Conservation (phyloP, 140 eudicot species). For the Anethum foeniculum region DNA sequence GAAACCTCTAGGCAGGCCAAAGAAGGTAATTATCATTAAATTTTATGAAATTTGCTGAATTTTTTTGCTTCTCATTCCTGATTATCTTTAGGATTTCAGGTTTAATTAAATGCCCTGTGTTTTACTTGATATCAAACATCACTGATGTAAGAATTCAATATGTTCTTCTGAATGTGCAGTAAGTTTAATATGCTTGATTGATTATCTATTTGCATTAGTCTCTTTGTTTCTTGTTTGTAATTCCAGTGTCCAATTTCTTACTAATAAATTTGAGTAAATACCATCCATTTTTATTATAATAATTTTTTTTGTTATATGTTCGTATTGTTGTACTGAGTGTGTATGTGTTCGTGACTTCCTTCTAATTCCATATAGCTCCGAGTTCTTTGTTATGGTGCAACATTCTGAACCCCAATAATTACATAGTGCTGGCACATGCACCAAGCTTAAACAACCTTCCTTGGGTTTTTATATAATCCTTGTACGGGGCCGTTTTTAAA, state of each 20-base stretch:
- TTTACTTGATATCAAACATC: neutral
- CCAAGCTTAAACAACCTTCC: no score
- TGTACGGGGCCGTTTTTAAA: no score
- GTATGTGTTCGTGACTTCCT: neutral
- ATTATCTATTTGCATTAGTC: neutral
- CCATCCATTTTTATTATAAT: neutral
- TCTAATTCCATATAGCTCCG: no score
- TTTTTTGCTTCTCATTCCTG: neutral
- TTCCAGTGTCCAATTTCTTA: neutral
- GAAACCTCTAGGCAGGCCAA: constrained; percentile 25
- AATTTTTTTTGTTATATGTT: neutral
- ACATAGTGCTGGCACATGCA: no score
- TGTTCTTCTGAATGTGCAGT: neutral
- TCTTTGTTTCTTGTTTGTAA: neutral
- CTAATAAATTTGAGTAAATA: neutral
- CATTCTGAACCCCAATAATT: no score
- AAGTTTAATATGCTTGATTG: neutral
- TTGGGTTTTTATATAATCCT: no score
- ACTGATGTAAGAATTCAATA: neutral
- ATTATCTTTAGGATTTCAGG: neutral
- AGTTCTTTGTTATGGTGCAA: no score
- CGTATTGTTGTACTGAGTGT: neutral
- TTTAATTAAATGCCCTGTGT: neutral
- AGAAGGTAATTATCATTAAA: constrained; percentile 25
- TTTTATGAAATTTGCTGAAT: neutral